Conservation (phyloP, 192 early-diverging fungal species). For the Dimargaris xerosporica region DNA sequence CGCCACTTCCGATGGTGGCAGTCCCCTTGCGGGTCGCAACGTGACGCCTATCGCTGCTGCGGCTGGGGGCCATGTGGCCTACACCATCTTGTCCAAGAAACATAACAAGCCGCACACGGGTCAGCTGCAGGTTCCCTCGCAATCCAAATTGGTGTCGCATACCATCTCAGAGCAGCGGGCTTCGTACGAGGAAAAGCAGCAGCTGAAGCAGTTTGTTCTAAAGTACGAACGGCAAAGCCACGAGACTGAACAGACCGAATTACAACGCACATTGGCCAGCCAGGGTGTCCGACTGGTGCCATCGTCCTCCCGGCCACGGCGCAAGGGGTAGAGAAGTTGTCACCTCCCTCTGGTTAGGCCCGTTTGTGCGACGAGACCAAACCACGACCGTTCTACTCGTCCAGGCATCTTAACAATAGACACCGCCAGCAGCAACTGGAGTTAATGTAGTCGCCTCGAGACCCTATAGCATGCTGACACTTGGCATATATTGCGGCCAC, state of each 20-base stretch:
- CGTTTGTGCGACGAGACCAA: too few species aligned
- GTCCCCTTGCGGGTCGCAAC: neutral
- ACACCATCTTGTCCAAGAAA: conserved; percentile 68
- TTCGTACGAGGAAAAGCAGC: conserved; percentile 71
- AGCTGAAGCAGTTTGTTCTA: conserved; percentile 83
- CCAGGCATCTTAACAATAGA: too few species aligned
- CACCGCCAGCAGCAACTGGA: too few species aligned
- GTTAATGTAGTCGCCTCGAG: too few species aligned
- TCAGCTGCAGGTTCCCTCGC: conserved; percentile 53
- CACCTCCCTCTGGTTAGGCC: too few species aligned
- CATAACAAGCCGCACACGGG: conserved; percentile 66
- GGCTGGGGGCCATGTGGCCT: conserved; percentile 44
- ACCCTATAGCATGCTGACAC: too few species aligned
- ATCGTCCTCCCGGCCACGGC: neutral
- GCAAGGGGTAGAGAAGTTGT: neutral
- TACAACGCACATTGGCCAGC: conserved; percentile 6
- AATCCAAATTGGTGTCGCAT: conserved; percentile 68
- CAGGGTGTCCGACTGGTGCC: neutral
- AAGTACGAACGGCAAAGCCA: conserved; percentile 48
- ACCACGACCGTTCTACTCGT: too few species aligned
- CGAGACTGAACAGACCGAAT: neutral
- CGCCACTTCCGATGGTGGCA: too few species aligned
- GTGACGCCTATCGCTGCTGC: conserved; percentile 1
- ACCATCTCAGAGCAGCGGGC: conserved; percentile 74
- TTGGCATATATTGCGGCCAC: too few species aligned